Evolutionary conservation across 2,329 filamentous ascomycete species (phyloP), one percentile per base, ranked within the genome.

Genomic region (Botrytis hyacinthi): DNA sequence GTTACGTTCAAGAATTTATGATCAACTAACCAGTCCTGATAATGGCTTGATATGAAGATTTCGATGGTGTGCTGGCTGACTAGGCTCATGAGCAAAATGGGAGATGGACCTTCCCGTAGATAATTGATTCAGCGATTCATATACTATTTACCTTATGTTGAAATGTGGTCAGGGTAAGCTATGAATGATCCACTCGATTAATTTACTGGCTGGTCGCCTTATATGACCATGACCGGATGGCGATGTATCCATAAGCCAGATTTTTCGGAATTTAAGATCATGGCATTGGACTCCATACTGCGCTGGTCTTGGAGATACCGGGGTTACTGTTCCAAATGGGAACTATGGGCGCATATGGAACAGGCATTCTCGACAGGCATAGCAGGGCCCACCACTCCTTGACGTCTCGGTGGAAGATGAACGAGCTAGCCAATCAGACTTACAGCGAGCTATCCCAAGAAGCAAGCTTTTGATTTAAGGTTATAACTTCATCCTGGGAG

Each of bases 311-410:
- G 57, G 37, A 62, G 6, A 68, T 35, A 46, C 57, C 40, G 51
- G 70, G 70, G 18, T 66, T 51, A 26, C 59, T 44, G 42, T 37
- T 71, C 57, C 57, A 48, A 65, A 51, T 26, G n/a, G 32, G 37
- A 32, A 59, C 26, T 44, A 44, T 71, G 35, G 22, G 57, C 68
- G 42, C 68, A 70, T 70, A 57, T 40, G 26, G 44, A 29, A 26
- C n/a, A 68, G 37, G 46, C 67, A 70, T 70, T 5, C 42, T 70
- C n/a, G 54, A 61, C 51, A 70, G 46, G 59, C 44, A 51, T 63
- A 71, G 59, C 44, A 63, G 18, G 44, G 60, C 5, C 44, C 44
- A 71, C 32, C 46, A 37, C 20, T 22, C 42, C 18, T 42, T 51
- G 44, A 54, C 35, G 32, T 42, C 10, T 48, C 8, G 40, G 22